Conservation (phyloP, 176 grass and related monocot species). For the Tillandsia fasciculata region DNA sequence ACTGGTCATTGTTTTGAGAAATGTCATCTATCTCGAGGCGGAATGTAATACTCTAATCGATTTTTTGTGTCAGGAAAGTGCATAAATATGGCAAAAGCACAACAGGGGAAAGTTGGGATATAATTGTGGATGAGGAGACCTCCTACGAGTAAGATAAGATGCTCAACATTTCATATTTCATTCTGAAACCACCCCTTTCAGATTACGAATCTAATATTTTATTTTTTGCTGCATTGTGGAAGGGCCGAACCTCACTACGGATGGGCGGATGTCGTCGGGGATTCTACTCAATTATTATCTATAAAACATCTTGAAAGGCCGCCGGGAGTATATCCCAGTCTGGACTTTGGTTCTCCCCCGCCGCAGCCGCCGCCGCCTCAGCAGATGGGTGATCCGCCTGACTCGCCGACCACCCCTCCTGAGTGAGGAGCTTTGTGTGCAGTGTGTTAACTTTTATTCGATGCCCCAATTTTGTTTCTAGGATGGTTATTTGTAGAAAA, state of each 20-base stretch:
- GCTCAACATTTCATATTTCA: background rate
- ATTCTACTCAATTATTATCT: constrained; percentile 73
- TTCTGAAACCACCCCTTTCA: background rate
- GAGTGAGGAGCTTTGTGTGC: constrained; percentile 19
- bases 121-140: constrained; percentile 74
- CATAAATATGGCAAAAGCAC: constrained; percentile 98
- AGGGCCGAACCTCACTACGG: constrained; percentile 90
- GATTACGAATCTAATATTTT: background rate
- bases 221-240: background rate
- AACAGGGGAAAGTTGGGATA: constrained; percentile 87
- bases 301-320: constrained; percentile 58
- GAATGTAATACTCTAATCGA: background rate
- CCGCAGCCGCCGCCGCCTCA: background rate
- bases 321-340: constrained; percentile 47
- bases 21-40: too few relatives aligned
- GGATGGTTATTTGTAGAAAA: constrained; percentile 44
- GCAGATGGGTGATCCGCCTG: constrained; percentile 30
- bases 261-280: constrained; percentile 88
- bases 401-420: constrained; percentile 28
- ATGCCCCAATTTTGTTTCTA: constrained; percentile 34
- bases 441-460: constrained; percentile 16
- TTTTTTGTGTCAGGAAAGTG: constrained; percentile 55
- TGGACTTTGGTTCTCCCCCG: constrained; percentile 45
- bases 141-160: constrained; percentile 96
- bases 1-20: too few relatives aligned